A percentile compares a stretch with the other conserved stretches of the same genome.
phyloP scores from a whole-genome alignment of 345 rosid genomes.

The Heritiera littoralis region DNA sequence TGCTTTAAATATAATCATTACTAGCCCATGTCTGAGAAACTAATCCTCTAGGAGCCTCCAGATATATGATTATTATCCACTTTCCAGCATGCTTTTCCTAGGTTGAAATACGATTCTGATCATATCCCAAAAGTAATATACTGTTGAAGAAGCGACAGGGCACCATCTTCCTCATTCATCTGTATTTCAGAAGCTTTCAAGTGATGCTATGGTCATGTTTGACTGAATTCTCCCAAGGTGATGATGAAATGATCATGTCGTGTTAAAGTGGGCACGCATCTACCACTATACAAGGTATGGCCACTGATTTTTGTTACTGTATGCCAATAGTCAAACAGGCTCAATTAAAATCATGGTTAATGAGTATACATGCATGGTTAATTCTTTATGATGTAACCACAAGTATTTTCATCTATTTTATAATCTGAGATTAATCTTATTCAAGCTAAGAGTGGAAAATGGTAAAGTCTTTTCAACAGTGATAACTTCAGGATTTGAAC shows the following conservation, averaged over 20 bases:
- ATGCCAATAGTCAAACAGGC: not conserved
- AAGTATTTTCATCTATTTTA: no score
- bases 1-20: slow-evolving; percentile 7
- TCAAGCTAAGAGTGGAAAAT: no score
- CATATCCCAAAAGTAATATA: not conserved
- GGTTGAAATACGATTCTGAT: slow-evolving; percentile 7
- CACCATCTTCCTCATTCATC: not conserved
- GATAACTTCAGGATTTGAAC: no score
- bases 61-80: not conserved
- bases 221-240: not conserved
- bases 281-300: slow-evolving; percentile 2
- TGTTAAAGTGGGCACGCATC: not conserved
- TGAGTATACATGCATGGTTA: not conserved
- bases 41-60: not conserved
- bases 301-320: not conserved
- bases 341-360: not conserved
- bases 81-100: not conserved
- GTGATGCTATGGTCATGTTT: not conserved
- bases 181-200: not conserved
- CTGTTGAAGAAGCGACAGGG: slow-evolving; percentile 8
- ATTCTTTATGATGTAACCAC: no score
- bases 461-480: no score
- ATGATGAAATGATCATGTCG: not conserved
- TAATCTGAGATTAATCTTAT: no score
- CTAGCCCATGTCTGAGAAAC: not conserved